Evolutionary conservation across 768 basidiomycete species (phyloP), one percentile per base, ranked within the genome.

Genomic region (Naganishia randhawae): DNA sequence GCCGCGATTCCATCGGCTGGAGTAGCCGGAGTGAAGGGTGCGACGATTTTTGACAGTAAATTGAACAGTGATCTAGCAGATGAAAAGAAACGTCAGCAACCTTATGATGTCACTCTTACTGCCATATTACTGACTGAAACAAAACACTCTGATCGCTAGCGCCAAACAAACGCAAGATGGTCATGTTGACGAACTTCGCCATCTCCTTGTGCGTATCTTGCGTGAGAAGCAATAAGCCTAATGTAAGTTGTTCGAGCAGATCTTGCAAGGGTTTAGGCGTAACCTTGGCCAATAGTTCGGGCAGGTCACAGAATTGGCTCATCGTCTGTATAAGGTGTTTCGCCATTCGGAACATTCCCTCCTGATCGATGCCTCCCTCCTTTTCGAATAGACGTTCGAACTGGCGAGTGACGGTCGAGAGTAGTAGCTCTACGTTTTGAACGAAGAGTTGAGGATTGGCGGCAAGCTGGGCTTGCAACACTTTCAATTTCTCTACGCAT

Each of bases 151-250:
- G 85, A 71, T 92, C 84, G 17, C 90, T 89, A 11, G 92, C 92
- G 37, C 92, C 89, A 81, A 99, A 95, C 65, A 96, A 79, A 35
- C 94, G 88, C 67, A 99, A 83, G 70, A 98, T 89, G 67, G 98
- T 93, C 91, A 97, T 94, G 80, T 99, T 99, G 81, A 99, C 94
- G 80, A 96, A 98, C 57, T 91, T 87, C 6, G 92, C 93, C 67
- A 98, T 76, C 76, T 98, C 96, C 76, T 93, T 92, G 16, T 61
- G 57, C 37, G 35, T 29, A 11, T 61, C 57, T 42, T 61, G n/a
- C n/a, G 37, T 61, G 48, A 96, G 86, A 78, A 96, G 91, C 22
- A 99, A 84, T 25, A 99, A 84, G 8, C 95, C 88, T 41, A 91
- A 80, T 0, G 95, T 95, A 72, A 99, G 81, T 80, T 97, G 93